Conservation (phyloP, 2,329 filamentous ascomycete species). For the Penicillium sp. region DNA sequence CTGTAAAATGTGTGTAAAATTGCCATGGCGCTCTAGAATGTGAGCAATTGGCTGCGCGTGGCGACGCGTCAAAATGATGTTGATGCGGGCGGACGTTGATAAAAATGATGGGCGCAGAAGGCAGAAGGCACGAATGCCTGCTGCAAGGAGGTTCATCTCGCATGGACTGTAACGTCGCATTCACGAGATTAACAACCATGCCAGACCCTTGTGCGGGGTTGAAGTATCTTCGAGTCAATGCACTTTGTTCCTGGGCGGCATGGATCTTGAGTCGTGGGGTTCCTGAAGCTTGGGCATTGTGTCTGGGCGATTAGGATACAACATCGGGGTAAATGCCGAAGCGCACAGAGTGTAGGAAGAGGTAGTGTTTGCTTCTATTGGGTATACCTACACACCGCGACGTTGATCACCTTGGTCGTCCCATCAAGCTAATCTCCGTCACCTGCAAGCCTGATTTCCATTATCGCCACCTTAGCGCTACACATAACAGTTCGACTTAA, state of each 20-base stretch:
- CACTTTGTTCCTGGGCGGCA: background rate
- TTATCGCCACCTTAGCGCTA: too few relatives aligned
- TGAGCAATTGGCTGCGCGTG: background rate
- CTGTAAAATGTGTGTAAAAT: background rate
- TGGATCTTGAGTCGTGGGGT: background rate
- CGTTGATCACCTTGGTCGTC: too few relatives aligned
- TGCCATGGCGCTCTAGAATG: slow-evolving; percentile 1
- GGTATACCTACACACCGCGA: too few relatives aligned
- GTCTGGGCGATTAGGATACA: background rate
- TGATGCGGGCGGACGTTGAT: background rate
- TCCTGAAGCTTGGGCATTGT: background rate
- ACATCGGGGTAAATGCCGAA: background rate
- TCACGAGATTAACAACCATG: slow-evolving; percentile 1
- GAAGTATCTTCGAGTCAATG: background rate
- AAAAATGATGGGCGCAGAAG: background rate
- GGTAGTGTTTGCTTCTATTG: too few relatives aligned
- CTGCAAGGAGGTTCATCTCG: slow-evolving; percentile 7
- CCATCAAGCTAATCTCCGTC: too few relatives aligned
- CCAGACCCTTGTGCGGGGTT: slow-evolving; percentile 4
- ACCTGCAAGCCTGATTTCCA: too few relatives aligned
- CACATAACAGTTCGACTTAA: too few relatives aligned
- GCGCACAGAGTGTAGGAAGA: background rate
- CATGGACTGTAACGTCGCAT: slow-evolving; percentile 10
- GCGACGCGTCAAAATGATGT: background rate
- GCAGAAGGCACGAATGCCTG: background rate